phyloP scores from a whole-genome alignment of 2,329 filamentous ascomycete genomes.

The Cytospora leucostoma region DNA sequence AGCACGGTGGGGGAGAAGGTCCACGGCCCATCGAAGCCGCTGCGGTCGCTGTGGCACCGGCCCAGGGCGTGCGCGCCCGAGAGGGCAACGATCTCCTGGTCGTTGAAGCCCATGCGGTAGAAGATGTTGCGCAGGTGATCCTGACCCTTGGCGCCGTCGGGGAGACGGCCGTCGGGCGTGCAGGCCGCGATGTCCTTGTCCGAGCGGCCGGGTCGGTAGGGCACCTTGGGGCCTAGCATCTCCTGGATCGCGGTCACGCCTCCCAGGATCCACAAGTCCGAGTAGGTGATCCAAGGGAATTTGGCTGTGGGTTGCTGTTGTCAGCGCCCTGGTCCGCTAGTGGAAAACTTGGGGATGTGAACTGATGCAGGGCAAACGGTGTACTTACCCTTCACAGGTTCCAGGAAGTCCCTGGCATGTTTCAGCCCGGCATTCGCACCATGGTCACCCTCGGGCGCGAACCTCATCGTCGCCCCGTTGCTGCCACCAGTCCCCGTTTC shows the following conservation, averaged over 20 bases:
- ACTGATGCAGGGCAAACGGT: too few species aligned
- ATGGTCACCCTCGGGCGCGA: slow-evolving; percentile 83
- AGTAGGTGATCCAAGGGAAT: slow-evolving; percentile 96
- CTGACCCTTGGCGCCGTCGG: slow-evolving; percentile 70
- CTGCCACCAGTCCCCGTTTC: slow-evolving; percentile 86
- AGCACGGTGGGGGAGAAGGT: slow-evolving; percentile 87
- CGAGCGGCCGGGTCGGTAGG: slow-evolving; percentile 81
- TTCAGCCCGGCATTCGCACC: slow-evolving; percentile 92
- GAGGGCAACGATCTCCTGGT: slow-evolving; percentile 93
- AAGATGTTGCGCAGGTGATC: slow-evolving; percentile 91
- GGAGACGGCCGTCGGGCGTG: slow-evolving; percentile 87
- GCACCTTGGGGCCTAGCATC: slow-evolving; percentile 85
- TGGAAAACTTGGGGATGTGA: background rate
- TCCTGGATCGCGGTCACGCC: slow-evolving; percentile 89
- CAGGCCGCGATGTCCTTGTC: slow-evolving; percentile 81
- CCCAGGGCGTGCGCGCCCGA: slow-evolving; percentile 84
- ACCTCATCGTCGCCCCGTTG: slow-evolving; percentile 97
- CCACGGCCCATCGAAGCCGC: slow-evolving; percentile 87
- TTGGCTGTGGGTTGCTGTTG: slow-evolving; percentile 51
- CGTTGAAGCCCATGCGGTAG: slow-evolving; percentile 95
- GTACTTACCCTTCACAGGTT: slow-evolving; percentile 77
- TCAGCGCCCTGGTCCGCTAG: background rate
- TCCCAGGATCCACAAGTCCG: slow-evolving; percentile 92
- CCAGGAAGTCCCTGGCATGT: slow-evolving; percentile 85
- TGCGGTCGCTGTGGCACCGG: slow-evolving; percentile 86